Base-by-base conservation (phyloP, 2,329 filamentous ascomycete species). In the Gaeumannomyces sp. region DNA sequence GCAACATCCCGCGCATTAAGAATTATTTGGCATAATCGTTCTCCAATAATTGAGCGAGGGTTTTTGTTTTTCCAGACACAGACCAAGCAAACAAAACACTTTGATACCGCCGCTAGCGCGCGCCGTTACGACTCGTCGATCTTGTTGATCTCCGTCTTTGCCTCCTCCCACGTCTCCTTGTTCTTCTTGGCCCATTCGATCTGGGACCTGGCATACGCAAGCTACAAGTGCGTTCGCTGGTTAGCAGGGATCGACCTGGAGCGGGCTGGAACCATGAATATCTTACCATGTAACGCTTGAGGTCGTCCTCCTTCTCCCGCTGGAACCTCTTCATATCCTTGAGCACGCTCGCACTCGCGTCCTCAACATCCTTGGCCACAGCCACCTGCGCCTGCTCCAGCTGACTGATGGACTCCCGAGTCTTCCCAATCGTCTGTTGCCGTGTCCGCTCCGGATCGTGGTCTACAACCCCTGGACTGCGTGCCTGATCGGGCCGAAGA, bases 391-490 rank as follows among this genome's bases (percentile, higher is more conserved):
- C 95, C 80, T 96, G 92, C 76, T 98, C 93, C 63, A 99, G 83
- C 79, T 97, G 85, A 60, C 78, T 84, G 67, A 99, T 87, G 65
- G 88, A 91, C 77, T 99, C 95, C 69, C 89, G 88, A 0, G 95
- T 99, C 82, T 97, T 98, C 56, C 94, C 93, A 70, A 99, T 97
- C 68, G 92, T 90, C 75, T 99, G 95, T 64, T 95, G 85, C 64
- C 95, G 85, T 59, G 93, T 97, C 68, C 93, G 85, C 78, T 99
- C 95, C 0, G 95, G 95, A 73, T 99, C 95, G 58, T 96, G 92
- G 74, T 99, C 95, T 1, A 95, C 94, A 71, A 98, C 94, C 4
- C 95, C 73, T 98, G 92, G 45, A 98, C 92, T 0, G 95, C 95
- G 77, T 99, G 94, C 64, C 92, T 96, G 67, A 99, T 89, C 14